Base-by-base conservation (phyloP, 306 rosid species). In the Lathyrus sativus region DNA sequence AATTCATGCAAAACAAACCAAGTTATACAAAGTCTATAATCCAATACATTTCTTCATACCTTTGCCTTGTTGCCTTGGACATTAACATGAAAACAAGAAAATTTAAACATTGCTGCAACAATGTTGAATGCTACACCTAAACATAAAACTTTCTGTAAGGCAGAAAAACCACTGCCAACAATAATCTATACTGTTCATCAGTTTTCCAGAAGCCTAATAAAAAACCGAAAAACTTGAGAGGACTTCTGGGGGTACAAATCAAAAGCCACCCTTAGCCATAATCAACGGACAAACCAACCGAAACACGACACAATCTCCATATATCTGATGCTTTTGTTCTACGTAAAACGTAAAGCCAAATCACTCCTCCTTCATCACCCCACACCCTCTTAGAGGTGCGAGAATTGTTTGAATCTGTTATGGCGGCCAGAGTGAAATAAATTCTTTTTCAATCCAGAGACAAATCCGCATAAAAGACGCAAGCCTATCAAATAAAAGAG, bases 331-430 rank as follows among this genome's bases (percentile, higher is more conserved):
- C 84, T 65, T 87, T 88, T 38, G 97, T 85, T 71, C 87, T 81
- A 65, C 87, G 73, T 46, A 81, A 53, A 76, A 85, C 90, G 74
- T 85, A 81, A 70, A 81, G 83, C 62, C 69, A 71, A 73, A 80
- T 87, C 69, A 84, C 86, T 85, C 85, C 78, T 74, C 79, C 87
- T 78, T 66, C 73, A 77, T 81, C 88, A 67, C 88, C 96, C 99
- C 99, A 87, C 99, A 93, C 97, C 99, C 87, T 84, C 68, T 64
- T 82, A 59, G 81, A 86, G 99, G 99, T 84, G 99, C 86, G 99
- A 93, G 99, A 84, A 78, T 73, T 68, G 26, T 75, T 78, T 24
- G 79, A 76, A 17, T 73, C 76, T 55, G 69, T 77, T 82, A 86
- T 51, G 85, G 90, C 99, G 83, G 99, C 99, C 99, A 93, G 99